A percentile compares a stretch with the other conserved stretches of the same genome.
Evolutionary conservation across 78 protist genomes (phyloP).

Genomic region (Dictyostelium firmibasis): DNA sequence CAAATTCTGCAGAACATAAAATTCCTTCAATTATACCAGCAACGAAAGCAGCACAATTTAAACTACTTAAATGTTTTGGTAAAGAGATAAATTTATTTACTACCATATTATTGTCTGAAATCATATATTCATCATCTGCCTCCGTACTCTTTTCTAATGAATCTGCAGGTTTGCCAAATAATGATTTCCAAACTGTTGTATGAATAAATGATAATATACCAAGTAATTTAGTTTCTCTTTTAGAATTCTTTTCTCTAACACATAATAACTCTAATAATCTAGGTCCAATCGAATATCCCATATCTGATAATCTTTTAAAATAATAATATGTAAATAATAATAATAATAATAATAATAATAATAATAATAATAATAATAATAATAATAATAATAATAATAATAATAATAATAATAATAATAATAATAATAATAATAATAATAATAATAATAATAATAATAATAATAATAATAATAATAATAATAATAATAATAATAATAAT

Average conservation of each 20-base stretch:
- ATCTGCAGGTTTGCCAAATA: constrained; percentile 93
- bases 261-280: constrained; percentile 86
- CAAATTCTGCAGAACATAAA: constrained; percentile 86
- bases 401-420: too few relatives aligned
- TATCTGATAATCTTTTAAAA: constrained; percentile 83
- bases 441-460: too few relatives aligned
- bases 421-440: too few relatives aligned
- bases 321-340: too few relatives aligned
- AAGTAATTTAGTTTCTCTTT: constrained; percentile 89
- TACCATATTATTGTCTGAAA: constrained; percentile 75
- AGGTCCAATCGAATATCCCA: constrained; percentile 88
- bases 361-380: too few relatives aligned
- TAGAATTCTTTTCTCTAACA: constrained; percentile 79
- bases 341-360: too few relatives aligned
- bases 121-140: constrained; percentile 85
- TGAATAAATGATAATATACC: constrained; percentile 86
- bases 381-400: too few relatives aligned
- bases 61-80: constrained; percentile 75
- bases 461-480: too few relatives aligned
- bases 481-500: too few relatives aligned
- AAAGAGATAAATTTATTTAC: constrained; percentile 82
- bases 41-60: constrained; percentile 89
- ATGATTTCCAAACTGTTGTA: constrained; percentile 86
- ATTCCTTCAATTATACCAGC: constrained; percentile 91
- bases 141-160: constrained; percentile 80